Conservation (phyloP, 2,329 filamentous ascomycete species). For the Pseudogymnoascus sp. region DNA sequence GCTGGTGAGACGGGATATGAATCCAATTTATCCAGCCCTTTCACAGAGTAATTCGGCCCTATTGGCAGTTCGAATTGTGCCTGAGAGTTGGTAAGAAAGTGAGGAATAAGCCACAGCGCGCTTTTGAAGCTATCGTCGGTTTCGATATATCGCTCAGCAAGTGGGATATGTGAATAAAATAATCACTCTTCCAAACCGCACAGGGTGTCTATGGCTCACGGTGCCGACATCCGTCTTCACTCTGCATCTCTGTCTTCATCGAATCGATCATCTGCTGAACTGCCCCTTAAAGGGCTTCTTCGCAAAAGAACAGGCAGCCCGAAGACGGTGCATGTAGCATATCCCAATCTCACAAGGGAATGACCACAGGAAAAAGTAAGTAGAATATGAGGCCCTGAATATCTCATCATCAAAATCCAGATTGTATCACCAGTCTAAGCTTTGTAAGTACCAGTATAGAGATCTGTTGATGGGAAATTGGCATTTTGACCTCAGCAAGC, state of each 20-base stretch:
- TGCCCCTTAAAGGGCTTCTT: neutral
- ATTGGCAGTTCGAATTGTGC: neutral
- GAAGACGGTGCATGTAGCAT: neutral
- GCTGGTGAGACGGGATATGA: neutral
- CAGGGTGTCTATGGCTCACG: neutral
- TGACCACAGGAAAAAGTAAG: constrained; percentile 79
- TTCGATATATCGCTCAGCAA: neutral
- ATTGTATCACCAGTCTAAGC: constrained; percentile 53
- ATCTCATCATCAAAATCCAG: constrained; percentile 39
- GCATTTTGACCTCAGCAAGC: constrained; percentile 65
- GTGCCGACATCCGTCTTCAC: neutral
- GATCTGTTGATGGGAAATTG: constrained; percentile 94
- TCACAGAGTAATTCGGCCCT: neutral
- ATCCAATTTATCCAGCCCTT: neutral
- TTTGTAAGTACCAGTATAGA: constrained; percentile 61
- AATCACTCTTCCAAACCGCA: neutral
- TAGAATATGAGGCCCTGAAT: constrained; percentile 77
- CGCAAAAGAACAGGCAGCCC: neutral
- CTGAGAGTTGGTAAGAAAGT: neutral
- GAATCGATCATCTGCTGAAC: neutral
- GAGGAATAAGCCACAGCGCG: neutral
- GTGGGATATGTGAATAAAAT: neutral
- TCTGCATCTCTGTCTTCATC: neutral
- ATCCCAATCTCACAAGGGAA: constrained; percentile 84
- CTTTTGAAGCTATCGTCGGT: neutral